These are phyloP conservation scores for Hypoxylon sp. DNA, from an alignment of 2,329 filamentous ascomycete genomes.

Conservation along the genomic window DNA sequence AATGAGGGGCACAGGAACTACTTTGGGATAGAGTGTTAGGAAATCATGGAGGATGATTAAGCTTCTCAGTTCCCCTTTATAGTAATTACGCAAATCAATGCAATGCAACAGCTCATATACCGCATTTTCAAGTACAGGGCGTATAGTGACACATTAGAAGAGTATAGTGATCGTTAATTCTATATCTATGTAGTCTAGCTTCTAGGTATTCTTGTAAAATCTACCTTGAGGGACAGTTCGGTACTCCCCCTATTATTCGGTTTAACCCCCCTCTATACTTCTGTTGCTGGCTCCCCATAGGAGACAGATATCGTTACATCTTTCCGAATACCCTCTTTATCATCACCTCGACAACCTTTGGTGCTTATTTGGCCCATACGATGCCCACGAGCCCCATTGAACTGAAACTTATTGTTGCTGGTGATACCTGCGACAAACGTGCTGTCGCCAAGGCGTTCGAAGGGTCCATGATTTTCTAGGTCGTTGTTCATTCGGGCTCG, in stretches of 20 bases:
- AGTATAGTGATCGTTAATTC: too few species aligned
- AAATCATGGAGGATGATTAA: too few species aligned
- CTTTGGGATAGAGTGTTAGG: too few species aligned
- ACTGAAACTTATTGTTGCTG: background rate
- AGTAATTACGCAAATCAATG: too few species aligned
- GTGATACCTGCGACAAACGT: background rate
- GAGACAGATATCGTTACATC: slow-evolving; percentile 13
- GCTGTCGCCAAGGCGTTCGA: background rate
- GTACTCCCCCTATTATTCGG: background rate
- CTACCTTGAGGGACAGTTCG: too few species aligned
- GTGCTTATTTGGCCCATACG: background rate
- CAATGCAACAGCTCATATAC: too few species aligned
- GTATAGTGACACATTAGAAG: too few species aligned
- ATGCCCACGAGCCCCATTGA: background rate
- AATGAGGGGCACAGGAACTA: too few species aligned
- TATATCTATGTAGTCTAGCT: too few species aligned
- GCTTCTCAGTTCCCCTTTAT: too few species aligned
- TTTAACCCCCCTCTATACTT: background rate
- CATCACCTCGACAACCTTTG: background rate
- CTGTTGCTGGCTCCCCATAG: background rate
- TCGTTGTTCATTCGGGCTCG: background rate
- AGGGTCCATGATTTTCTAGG: background rate
- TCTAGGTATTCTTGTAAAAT: too few species aligned
- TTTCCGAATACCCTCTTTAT: slow-evolving; percentile 7
- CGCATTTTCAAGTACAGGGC: too few species aligned